Evolutionary conservation across 2,329 filamentous ascomycete species (phyloP).

Genomic region (Apiospora phragmitis): DNA sequence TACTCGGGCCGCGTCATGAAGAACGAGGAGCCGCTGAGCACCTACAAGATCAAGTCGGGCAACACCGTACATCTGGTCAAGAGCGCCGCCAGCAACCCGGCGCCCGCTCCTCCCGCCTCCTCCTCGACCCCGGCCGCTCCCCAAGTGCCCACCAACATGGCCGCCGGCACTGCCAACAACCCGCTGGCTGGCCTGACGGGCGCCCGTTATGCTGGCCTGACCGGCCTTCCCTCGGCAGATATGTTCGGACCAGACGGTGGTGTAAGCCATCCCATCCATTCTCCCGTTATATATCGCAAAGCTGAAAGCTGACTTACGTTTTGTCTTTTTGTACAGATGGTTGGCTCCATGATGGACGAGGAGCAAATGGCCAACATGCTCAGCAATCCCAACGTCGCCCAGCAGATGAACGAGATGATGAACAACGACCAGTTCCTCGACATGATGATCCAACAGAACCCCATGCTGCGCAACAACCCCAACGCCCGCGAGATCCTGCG

Average conservation of each 20-base stretch:
- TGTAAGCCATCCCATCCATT: conserved; percentile 57
- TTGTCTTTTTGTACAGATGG: conserved; percentile 64
- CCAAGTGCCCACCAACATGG: conserved; percentile 74
- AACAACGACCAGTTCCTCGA: conserved; percentile 94
- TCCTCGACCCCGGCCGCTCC: conserved; percentile 49
- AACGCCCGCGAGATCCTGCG: conserved; percentile 82
- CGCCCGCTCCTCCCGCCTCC: conserved; percentile 42
- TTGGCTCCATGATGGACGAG: conserved; percentile 73
- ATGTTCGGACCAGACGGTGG: conserved; percentile 94
- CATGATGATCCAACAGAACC: conserved; percentile 91
- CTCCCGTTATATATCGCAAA: neutral
- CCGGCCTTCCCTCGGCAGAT: conserved; percentile 81
- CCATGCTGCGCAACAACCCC: conserved; percentile 73
- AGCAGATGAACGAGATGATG: conserved; percentile 90
- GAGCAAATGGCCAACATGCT: conserved; percentile 85
- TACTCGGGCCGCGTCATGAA: conserved; percentile 97
- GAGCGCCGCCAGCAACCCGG: conserved; percentile 83
- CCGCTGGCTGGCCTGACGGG: conserved; percentile 88
- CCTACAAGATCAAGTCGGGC: conserved; percentile 93
- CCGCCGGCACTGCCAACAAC: conserved; percentile 82
- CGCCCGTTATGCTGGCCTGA: conserved; percentile 89
- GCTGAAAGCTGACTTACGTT: neutral
- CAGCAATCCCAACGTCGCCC: conserved; percentile 81
- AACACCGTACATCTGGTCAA: conserved; percentile 97
- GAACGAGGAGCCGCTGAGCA: conserved; percentile 80